These are phyloP conservation scores for Phoma herbarum DNA, from an alignment of 2,329 filamentous ascomycete genomes.

Conservation along the genomic window DNA sequence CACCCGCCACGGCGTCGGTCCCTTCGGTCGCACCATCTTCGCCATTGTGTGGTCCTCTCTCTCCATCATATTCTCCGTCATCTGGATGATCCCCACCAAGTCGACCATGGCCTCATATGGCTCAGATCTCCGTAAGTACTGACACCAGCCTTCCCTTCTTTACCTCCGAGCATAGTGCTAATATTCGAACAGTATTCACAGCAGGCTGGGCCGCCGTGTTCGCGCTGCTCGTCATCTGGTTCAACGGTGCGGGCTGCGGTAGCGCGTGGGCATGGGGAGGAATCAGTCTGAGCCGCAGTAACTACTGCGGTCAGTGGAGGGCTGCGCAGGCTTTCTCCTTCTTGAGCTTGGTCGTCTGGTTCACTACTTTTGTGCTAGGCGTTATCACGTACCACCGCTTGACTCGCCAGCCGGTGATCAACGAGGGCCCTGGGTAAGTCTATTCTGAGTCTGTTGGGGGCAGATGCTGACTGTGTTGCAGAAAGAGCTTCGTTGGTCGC, in stretches of 20 bases:
- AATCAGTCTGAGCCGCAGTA: conserved; percentile 52
- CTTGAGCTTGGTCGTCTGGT: conserved; percentile 75
- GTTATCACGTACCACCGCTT: conserved; percentile 33
- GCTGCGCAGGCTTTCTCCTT: conserved; percentile 76
- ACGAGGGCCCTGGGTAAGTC: conserved; percentile 18
- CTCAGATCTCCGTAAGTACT: conserved; percentile 63
- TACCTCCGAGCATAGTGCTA: neutral
- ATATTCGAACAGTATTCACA: conserved; percentile 62
- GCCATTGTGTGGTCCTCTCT: conserved; percentile 75
- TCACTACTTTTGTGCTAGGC: conserved; percentile 60
- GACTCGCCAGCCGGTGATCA: conserved; percentile 16
- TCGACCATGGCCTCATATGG: conserved; percentile 74
- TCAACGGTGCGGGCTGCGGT: conserved; percentile 38
- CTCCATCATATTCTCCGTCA: conserved; percentile 71
- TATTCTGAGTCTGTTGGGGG: neutral
- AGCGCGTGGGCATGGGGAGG: conserved; percentile 62
- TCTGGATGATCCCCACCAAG: conserved; percentile 78
- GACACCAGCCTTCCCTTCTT: neutral
- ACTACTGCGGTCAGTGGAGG: conserved; percentile 73
- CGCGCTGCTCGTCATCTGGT: conserved; percentile 52
- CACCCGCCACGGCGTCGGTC: conserved; percentile 59
- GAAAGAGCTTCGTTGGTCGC: conserved; percentile 16
- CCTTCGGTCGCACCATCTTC: conserved; percentile 75
- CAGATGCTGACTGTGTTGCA: neutral
- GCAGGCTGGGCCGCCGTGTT: conserved; percentile 69